Percentiles rank a stretch among this genome's conserved stretches.
Conservation (phyloP, 768 basidiomycete species). For the Pleurotus giganteus region DNA sequence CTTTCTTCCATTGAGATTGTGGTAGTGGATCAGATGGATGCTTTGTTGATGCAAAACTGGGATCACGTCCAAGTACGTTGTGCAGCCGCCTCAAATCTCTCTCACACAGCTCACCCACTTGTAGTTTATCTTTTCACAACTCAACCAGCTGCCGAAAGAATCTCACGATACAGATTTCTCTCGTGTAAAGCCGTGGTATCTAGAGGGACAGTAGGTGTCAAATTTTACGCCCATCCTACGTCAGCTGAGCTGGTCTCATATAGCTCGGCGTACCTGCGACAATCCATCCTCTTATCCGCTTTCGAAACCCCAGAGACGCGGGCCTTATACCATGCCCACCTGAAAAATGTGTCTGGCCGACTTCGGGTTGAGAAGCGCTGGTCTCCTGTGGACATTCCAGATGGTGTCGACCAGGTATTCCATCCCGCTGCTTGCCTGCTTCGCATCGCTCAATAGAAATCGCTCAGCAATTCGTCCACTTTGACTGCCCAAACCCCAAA, state of each 20-base stretch:
- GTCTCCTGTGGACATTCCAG: slow-evolving; percentile 74
- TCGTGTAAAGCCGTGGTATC: slow-evolving; percentile 96
- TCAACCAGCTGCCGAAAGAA: slow-evolving; percentile 91
- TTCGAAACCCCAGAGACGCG: slow-evolving; percentile 90
- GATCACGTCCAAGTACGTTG: slow-evolving; percentile 84
- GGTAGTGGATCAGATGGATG: slow-evolving; percentile 91
- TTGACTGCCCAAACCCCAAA: slow-evolving; percentile 66
- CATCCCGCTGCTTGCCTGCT: neutral
- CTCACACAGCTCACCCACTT: neutral
- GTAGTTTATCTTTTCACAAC: slow-evolving; percentile 80
- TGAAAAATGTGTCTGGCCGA: slow-evolving; percentile 87
- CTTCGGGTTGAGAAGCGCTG: slow-evolving; percentile 67
- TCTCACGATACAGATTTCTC: slow-evolving; percentile 95
- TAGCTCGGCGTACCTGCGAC: slow-evolving; percentile 84
- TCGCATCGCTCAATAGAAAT: neutral
- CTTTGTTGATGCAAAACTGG: slow-evolving; percentile 98
- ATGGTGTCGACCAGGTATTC: slow-evolving; percentile 71
- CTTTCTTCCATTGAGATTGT: slow-evolving; percentile 90
- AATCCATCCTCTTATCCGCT: slow-evolving; percentile 83
- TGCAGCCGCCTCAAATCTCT: neutral
- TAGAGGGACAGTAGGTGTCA: slow-evolving; percentile 84
- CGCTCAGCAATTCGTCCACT: slow-evolving; percentile 65
- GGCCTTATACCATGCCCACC: slow-evolving; percentile 66
- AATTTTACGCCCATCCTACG: neutral
- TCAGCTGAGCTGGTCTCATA: neutral